Conservation (phyloP, 1,284 basidiomycete species). For the Tylopilus sp. region DNA sequence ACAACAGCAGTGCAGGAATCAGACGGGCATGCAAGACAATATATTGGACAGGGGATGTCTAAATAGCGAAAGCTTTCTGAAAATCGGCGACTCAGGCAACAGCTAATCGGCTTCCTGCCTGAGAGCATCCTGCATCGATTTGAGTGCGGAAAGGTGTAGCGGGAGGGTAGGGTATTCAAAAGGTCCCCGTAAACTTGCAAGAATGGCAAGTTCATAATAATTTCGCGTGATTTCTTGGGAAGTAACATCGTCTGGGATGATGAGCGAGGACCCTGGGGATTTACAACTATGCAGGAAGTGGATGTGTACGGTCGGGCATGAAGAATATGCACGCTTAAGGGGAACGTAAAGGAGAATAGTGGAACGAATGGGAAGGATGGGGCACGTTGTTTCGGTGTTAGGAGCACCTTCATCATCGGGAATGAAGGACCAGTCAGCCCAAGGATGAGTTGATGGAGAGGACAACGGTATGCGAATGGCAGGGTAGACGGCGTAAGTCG, state of each 20-base stretch:
- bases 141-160: slow-evolving; percentile 49
- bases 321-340: slow-evolving; percentile 18
- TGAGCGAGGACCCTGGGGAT: slow-evolving; percentile 39
- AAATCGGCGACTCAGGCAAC: not conserved
- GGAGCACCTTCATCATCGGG: slow-evolving; percentile 32
- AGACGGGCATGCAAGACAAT: slow-evolving; percentile 14
- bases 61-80: slow-evolving; percentile 4
- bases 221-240: slow-evolving; percentile 60
- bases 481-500: slow-evolving; percentile 50
- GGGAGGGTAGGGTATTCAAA: slow-evolving; percentile 43
- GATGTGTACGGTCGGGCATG: slow-evolving; percentile 50
- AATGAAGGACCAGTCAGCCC: slow-evolving; percentile 26
- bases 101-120: slow-evolving; percentile 25
- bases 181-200: slow-evolving; percentile 51
- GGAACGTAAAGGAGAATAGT: slow-evolving; percentile 56
- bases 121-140: slow-evolving; percentile 45
- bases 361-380: slow-evolving; percentile 51
- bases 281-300: slow-evolving; percentile 53
- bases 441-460: slow-evolving; percentile 26
- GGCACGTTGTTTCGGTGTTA: slow-evolving; percentile 31
- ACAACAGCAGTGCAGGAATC: slow-evolving; percentile 24
- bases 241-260: slow-evolving; percentile 38
- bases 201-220: slow-evolving; percentile 62
- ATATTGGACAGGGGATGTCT: slow-evolving; percentile 13
- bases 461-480: slow-evolving; percentile 38